Conservation (phyloP, 2,329 filamentous ascomycete species). For the Verticillium klebahnii region DNA sequence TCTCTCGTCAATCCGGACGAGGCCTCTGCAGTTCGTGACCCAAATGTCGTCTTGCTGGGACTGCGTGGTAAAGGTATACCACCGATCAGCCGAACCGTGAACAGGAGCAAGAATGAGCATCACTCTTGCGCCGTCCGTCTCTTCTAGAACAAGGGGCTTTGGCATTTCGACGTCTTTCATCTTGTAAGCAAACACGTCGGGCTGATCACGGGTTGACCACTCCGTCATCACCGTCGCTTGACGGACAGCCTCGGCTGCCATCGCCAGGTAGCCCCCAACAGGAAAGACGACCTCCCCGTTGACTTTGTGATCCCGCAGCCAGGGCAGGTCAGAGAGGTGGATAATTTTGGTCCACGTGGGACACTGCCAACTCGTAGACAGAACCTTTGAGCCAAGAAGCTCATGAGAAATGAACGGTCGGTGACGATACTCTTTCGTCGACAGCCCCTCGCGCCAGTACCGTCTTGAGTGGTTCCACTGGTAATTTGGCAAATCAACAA, state of each 20-base stretch:
- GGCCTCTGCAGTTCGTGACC: conserved; percentile 3
- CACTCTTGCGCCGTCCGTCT: background rate
- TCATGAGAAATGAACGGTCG: conserved; percentile 3
- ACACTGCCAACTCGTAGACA: background rate
- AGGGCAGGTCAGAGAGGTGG: conserved; percentile 20
- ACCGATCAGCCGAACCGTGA: background rate
- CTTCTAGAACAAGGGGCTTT: background rate
- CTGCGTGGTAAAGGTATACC: conserved; percentile 5
- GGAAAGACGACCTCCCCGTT: conserved; percentile 35
- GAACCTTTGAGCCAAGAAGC: conserved; percentile 6
- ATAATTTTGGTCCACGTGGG: conserved; percentile 4
- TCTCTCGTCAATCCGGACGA: background rate
- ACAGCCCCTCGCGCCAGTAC: conserved; percentile 6
- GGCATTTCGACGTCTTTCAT: conserved; percentile 1
- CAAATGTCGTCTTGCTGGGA: background rate
- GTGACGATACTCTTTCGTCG: background rate
- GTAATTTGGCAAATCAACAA: conserved; percentile 10
- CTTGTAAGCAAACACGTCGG: background rate
- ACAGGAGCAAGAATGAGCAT: background rate
- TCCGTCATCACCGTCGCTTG: background rate
- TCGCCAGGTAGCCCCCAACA: conserved; percentile 1
- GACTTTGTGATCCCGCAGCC: conserved; percentile 36
- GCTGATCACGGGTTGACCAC: background rate
- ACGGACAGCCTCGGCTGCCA: conserved; percentile 6
- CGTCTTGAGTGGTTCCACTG: conserved; percentile 4